Evolutionary conservation across 345 rosid species (phyloP), one percentile per base, ranked within the genome.

Genomic region (Dipteronia sinensis): DNA sequence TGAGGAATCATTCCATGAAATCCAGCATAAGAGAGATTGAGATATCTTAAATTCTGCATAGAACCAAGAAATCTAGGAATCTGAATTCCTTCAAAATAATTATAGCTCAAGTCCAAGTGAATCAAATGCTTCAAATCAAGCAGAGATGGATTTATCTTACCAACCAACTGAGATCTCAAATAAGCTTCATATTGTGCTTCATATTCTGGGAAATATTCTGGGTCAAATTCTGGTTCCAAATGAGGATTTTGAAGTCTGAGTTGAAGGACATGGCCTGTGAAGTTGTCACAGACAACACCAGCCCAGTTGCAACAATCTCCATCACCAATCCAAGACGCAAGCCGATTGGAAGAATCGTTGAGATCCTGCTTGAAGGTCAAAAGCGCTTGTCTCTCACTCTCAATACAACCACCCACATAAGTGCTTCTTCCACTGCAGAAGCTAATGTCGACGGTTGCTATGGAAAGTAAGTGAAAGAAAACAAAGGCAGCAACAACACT

Each of bases 131-230:
- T 42, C 46, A 42, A 42, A 42, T 42, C 10, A 42, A 42, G 46
- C 10, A 70, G 17, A 29, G 62, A 70, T 3, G 62, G 62, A 25
- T 38, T 58, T 72, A 72, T 9, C 64, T 53, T 71, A 71, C 74
- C 64, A 1, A 1, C 25, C 17, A 53, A 23, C 17, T 1, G 1
- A 4, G 46, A 42, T 42, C n/a, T n/a, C n/a, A n/a, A n/a, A n/a
- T n/a, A n/a, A n/a, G n/a, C n/a, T n/a, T n/a, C n/a, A n/a, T n/a
- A n/a, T n/a, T n/a, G n/a, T n/a, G n/a, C n/a, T n/a, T n/a, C n/a
- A n/a, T n/a, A n/a, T n/a, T n/a, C n/a, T n/a, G n/a, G n/a, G n/a
- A n/a, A n/a, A n/a, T n/a, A n/a, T n/a, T n/a, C n/a, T n/a, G n/a
- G n/a, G n/a, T n/a, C n/a, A n/a, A n/a, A n/a, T n/a, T n/a, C n/a